Evolutionary conservation across 805 yeast genomes (phyloP).

Genomic region (Zygoascus biomembranicola): DNA sequence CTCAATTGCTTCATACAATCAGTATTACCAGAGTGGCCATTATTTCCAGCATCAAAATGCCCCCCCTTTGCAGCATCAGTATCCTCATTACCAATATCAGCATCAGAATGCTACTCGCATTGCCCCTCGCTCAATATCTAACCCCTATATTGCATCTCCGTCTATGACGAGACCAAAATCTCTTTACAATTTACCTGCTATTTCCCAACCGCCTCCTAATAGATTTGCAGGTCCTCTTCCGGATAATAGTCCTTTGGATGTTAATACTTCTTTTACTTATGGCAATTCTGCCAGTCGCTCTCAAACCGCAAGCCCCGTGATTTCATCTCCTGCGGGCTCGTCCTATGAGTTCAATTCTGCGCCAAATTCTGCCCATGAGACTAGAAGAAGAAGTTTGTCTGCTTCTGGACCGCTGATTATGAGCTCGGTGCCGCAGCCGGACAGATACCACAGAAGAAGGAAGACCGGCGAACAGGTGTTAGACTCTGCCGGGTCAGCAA

Average conservation of each 20-base stretch:
- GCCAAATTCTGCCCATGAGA: background rate
- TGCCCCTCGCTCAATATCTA: background rate
- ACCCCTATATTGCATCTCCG: background rate
- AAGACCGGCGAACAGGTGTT: slow-evolving; percentile 3
- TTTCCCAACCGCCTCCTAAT: background rate
- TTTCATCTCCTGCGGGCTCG: background rate
- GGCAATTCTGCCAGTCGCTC: background rate
- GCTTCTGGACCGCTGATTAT: background rate
- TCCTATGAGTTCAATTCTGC: background rate
- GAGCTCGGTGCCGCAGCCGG: slow-evolving; percentile 12
- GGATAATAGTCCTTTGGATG: background rate
- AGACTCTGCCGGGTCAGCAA: slow-evolving; percentile 5
- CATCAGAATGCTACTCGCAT: background rate
- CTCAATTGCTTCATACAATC: background rate
- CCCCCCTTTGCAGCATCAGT: background rate
- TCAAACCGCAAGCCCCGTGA: background rate
- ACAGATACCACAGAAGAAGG: slow-evolving; percentile 17
- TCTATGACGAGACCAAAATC: background rate
- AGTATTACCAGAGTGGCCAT: background rate
- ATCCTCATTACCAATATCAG: background rate
- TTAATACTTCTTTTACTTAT: background rate
- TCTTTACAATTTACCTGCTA: background rate
- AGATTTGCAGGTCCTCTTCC: background rate
- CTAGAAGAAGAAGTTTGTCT: background rate
- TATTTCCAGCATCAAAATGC: background rate